These are phyloP conservation scores for Penicillium parvum DNA, from an alignment of 495 filamentous ascomycete genomes.

Conservation along the genomic window DNA sequence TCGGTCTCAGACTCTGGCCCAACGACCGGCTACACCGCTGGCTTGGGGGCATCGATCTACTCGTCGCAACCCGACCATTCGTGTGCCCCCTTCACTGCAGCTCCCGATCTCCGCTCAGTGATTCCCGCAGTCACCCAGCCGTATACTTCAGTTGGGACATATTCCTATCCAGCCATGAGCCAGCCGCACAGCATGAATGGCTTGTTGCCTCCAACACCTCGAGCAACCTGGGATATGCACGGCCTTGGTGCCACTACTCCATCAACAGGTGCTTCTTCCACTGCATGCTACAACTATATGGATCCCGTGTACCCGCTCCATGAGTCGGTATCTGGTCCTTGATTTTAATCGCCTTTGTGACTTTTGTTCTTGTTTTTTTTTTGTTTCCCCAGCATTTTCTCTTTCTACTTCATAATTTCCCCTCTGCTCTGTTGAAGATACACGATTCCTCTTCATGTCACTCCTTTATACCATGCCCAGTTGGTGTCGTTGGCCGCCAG, in stretches of 20 bases:
- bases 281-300: slow-evolving; percentile 33
- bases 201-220: slow-evolving; percentile 20
- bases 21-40: slow-evolving; percentile 29
- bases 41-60: slow-evolving; percentile 26
- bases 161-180: slow-evolving; percentile 35
- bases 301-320: slow-evolving; percentile 36
- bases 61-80: slow-evolving; percentile 23
- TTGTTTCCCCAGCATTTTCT: no score
- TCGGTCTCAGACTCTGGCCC: slow-evolving; percentile 39
- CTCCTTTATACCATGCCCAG: slow-evolving; percentile 39
- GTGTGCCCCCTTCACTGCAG: slow-evolving; percentile 17
- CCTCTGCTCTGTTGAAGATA: slow-evolving; percentile 27
- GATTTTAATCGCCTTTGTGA: slow-evolving; percentile 8
- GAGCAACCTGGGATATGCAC: slow-evolving; percentile 36
- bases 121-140: slow-evolving; percentile 30
- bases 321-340: slow-evolving; percentile 20
- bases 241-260: slow-evolving; percentile 17
- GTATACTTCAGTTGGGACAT: slow-evolving; percentile 30
- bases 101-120: slow-evolving; percentile 30
- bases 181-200: slow-evolving; percentile 28
- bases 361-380: slow-evolving; percentile 13
- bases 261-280: slow-evolving; percentile 17
- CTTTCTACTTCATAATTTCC: slow-evolving; percentile 27
- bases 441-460: slow-evolving; percentile 33
- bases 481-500: slow-evolving; percentile 10